A percentile compares a stretch with the other conserved stretches of the same genome.
Conservation (phyloP, 2,329 filamentous ascomycete genomes). For the Gnomoniopsis sp. region DNA sequence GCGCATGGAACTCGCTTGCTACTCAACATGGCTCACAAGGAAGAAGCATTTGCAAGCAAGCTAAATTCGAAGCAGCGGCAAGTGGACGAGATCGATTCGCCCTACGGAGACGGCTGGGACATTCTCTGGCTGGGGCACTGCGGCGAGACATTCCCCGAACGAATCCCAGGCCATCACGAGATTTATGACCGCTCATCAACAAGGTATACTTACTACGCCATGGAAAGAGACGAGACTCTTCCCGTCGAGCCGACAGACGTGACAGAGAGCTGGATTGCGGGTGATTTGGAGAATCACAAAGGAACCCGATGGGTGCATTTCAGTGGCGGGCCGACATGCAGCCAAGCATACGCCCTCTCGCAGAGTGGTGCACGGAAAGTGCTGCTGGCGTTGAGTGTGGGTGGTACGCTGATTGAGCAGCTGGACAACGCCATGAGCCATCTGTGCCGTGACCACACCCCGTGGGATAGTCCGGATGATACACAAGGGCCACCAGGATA, state of each 20-base stretch:
- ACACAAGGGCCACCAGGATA: slow-evolving; percentile 11
- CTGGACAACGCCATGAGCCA: slow-evolving; percentile 17
- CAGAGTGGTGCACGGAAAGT: slow-evolving; percentile 17
- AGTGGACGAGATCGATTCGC: slow-evolving; percentile 14
- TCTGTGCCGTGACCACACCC: slow-evolving; percentile 13
- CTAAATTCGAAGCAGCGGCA: not conserved
- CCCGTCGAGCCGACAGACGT: not conserved
- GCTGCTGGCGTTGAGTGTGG: slow-evolving; percentile 14
- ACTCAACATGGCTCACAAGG: slow-evolving; percentile 21
- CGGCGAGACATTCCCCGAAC: slow-evolving; percentile 21
- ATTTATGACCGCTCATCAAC: slow-evolving; percentile 9
- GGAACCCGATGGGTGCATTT: slow-evolving; percentile 18
- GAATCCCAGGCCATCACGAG: slow-evolving; percentile 16
- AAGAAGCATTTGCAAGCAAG: not conserved
- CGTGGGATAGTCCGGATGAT: slow-evolving; percentile 11
- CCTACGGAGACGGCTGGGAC: slow-evolving; percentile 33
- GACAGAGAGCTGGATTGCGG: slow-evolving; percentile 12
- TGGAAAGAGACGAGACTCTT: slow-evolving; percentile 13
- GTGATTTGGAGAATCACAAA: slow-evolving; percentile 7
- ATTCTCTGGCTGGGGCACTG: slow-evolving; percentile 37
- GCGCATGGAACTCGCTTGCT: slow-evolving; percentile 30
- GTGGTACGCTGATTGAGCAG: slow-evolving; percentile 13
- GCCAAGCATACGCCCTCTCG: slow-evolving; percentile 14
- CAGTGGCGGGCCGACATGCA: slow-evolving; percentile 17
- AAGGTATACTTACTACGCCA: slow-evolving; percentile 17